A percentile compares a stretch with the other conserved stretches of the same genome.
phyloP scores from a whole-genome alignment of 495 filamentous ascomycete genomes.

The Aspergillus cavernicola region DNA sequence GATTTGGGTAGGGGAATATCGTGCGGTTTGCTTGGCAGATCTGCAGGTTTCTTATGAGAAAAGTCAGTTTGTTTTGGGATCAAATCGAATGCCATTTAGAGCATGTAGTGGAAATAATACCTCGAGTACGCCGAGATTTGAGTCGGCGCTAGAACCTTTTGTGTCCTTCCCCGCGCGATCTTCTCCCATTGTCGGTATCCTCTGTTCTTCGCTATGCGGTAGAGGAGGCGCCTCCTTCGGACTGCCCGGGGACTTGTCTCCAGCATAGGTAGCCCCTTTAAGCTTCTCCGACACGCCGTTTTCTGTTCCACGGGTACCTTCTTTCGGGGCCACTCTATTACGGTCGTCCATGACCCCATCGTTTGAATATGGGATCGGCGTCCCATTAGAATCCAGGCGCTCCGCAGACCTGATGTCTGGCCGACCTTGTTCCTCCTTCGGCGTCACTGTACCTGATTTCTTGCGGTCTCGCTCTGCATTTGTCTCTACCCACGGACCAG shows the following conservation, averaged over 20 bases:
- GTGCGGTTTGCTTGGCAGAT: slow-evolving; percentile 75
- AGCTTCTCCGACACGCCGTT: slow-evolving; percentile 83
- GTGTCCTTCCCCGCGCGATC: slow-evolving; percentile 36
- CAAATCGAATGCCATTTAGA: slow-evolving; percentile 1
- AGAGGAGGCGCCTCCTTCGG: slow-evolving; percentile 82
- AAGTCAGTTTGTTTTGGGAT: slow-evolving; percentile 13
- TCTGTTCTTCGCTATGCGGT: slow-evolving; percentile 73
- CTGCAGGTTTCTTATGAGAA: slow-evolving; percentile 65
- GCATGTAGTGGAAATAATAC: slow-evolving; percentile 36
- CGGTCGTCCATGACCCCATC: slow-evolving; percentile 92
- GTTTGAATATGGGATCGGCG: slow-evolving; percentile 69
- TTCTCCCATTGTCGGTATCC: slow-evolving; percentile 39
- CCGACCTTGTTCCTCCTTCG: slow-evolving; percentile 23
- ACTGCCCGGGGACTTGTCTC: slow-evolving; percentile 72
- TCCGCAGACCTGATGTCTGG: slow-evolving; percentile 32
- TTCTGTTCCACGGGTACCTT: slow-evolving; percentile 82
- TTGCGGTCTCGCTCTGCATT: slow-evolving; percentile 56
- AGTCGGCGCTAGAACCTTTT: slow-evolving; percentile 31
- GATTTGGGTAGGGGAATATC: slow-evolving; percentile 73
- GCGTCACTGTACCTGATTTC: slow-evolving; percentile 35
- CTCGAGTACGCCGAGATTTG: slow-evolving; percentile 59
- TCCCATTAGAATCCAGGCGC: slow-evolving; percentile 53
- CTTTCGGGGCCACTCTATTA: slow-evolving; percentile 64
- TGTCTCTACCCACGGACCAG: slow-evolving; percentile 80
- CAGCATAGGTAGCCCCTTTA: slow-evolving; percentile 60